A percentile compares a stretch with the other conserved stretches of the same genome.
phyloP scores from a whole-genome alignment of 495 filamentous ascomycete genomes.

The Xylaria sp. region DNA sequence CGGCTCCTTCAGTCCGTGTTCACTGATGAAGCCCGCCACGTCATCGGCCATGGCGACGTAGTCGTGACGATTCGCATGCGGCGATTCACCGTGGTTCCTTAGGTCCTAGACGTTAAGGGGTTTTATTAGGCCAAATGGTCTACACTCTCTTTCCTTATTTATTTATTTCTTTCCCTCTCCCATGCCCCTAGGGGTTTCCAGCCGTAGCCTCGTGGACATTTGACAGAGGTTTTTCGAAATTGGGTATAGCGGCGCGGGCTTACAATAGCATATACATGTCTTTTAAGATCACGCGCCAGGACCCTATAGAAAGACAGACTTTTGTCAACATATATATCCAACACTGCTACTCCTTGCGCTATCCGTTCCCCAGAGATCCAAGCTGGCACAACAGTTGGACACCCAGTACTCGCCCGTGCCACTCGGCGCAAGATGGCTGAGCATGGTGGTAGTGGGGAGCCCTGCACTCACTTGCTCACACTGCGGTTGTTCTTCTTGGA shows the following conservation, averaged over 20 bases:
- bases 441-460: neutral
- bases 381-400: neutral
- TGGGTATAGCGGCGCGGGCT: constrained; percentile 35
- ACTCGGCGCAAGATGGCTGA: neutral
- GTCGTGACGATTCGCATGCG: constrained; percentile 78
- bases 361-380: neutral
- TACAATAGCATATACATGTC: constrained; percentile 85
- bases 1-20: constrained; percentile 71
- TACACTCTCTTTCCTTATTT: neutral
- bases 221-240: neutral
- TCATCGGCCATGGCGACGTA: constrained; percentile 89
- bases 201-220: neutral
- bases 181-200: too few relatives aligned
- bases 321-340: constrained; percentile 28
- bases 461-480: constrained; percentile 88
- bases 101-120: constrained; percentile 70
- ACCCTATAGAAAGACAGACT: constrained; percentile 58
- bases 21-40: constrained; percentile 77
- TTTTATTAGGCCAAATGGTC: constrained; percentile 23
- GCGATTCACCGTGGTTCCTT: constrained; percentile 91
- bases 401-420: neutral
- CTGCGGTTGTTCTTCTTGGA: constrained; percentile 95
- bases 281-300: constrained; percentile 79
- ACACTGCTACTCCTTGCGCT: neutral
- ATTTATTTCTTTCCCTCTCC: neutral